Evolutionary conservation across 805 yeast species (phyloP).

Genomic region (Teunomyces stri): DNA sequence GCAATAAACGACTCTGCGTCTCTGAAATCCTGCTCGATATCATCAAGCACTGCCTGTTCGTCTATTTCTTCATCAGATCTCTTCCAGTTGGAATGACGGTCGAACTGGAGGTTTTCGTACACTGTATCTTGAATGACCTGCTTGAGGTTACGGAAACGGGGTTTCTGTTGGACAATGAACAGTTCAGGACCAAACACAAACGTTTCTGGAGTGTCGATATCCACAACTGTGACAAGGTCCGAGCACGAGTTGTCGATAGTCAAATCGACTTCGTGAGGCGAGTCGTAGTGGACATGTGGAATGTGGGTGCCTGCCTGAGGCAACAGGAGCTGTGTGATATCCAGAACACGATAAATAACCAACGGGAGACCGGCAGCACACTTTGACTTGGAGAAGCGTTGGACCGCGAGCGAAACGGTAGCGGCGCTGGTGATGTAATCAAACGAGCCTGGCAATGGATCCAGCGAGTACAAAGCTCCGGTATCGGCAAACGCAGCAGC

Average conservation of each 20-base stretch:
- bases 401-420: constrained; percentile 15
- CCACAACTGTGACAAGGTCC: constrained; percentile 11
- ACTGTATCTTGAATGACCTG: constrained; percentile 21
- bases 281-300: constrained; percentile 20
- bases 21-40: constrained; percentile 31
- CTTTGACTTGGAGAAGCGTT: constrained; percentile 15
- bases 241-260: constrained; percentile 12
- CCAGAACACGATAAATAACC: constrained; percentile 24
- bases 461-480: constrained; percentile 19
- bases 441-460: constrained; percentile 10
- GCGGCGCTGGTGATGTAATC: constrained; percentile 23
- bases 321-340: neutral
- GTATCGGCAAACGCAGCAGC: constrained; percentile 24
- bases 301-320: constrained; percentile 9
- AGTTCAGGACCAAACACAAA: constrained; percentile 4
- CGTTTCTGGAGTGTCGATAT: constrained; percentile 16
- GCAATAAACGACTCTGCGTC: constrained; percentile 32
- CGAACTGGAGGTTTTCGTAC: constrained; percentile 15
- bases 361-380: constrained; percentile 17
- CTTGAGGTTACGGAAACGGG: constrained; percentile 24
- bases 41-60: constrained; percentile 8
- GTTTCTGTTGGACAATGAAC: constrained; percentile 29
- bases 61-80: constrained; percentile 8
- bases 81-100: constrained; percentile 12
- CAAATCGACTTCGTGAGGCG: constrained; percentile 17